These are phyloP conservation scores for Candida saitoana DNA, from an alignment of 805 yeast genomes.

Conservation along the genomic window DNA sequence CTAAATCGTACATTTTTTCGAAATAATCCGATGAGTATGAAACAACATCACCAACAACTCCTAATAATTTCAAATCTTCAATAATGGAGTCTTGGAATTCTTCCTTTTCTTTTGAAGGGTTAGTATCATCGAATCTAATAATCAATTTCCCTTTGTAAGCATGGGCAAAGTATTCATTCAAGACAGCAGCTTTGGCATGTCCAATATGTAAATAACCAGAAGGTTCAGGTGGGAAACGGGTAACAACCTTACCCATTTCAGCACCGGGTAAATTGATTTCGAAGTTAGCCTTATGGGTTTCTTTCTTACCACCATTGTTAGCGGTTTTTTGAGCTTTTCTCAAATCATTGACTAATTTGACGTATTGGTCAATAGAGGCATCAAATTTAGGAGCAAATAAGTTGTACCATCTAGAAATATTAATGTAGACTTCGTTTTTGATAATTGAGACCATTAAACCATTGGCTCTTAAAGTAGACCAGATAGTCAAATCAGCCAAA, in stretches of 20 bases:
- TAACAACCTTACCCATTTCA: constrained; percentile 89
- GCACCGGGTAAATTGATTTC: constrained; percentile 93
- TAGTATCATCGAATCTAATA: constrained; percentile 96
- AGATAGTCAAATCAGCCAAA: constrained; percentile 78
- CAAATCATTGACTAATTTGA: constrained; percentile 67
- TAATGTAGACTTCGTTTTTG: constrained; percentile 78
- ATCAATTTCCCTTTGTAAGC: constrained; percentile 94
- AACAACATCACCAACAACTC: constrained; percentile 85
- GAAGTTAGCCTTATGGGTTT: constrained; percentile 88
- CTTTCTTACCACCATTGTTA: constrained; percentile 61
- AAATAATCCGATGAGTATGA: constrained; percentile 95
- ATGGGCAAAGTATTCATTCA: constrained; percentile 95
- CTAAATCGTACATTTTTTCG: constrained; percentile 82
- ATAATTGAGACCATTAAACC: constrained; percentile 88
- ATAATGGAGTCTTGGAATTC: constrained; percentile 93
- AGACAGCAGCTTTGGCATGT: constrained; percentile 96
- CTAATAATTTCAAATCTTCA: constrained; percentile 86
- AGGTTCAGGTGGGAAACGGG: constrained; percentile 99
- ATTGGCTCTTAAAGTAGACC: constrained; percentile 94
- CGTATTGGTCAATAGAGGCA: constrained; percentile 60
- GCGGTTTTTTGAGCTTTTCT: constrained; percentile 60
- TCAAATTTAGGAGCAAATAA: constrained; percentile 70
- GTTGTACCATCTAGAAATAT: constrained; percentile 91
- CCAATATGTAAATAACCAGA: constrained; percentile 99
- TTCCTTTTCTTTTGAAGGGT: constrained; percentile 92